Base-by-base conservation (phyloP, 169 alveolate species). In the Theileria orientalis region DNA sequence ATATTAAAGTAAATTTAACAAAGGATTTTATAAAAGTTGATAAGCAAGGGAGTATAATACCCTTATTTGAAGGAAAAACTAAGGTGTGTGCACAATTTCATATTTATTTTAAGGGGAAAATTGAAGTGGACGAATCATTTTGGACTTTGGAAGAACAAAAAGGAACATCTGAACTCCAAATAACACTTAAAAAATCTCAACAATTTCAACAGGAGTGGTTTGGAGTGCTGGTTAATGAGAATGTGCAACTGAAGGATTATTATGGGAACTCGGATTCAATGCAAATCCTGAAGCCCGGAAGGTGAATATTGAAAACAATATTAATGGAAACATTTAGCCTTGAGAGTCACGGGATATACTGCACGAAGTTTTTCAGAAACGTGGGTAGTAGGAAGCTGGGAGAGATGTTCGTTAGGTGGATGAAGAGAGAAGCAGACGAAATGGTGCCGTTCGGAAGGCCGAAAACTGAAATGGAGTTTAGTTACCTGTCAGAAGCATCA, bases 391-490 rank as follows among this genome's bases (percentile, higher is more conserved):
- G 0, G 0, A 72, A 69, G 30, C 69, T 78, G n/a, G 52, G 37
- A 23, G 86, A 78, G 21, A 51, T 78, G 56, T 56, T 78, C 21
- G 41, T 16, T n/a, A 44, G 74, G 19, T 78, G 86, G 86, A 64
- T 78, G 61, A n/a, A 59, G 19, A 63, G 83, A 7, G 79, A 78
- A 21, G 6, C 61, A 14, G 33, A 73, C 3, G 62, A 69, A 2
- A 27, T 41, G 47, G 47, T 70, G 7, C 83, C 83, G n/a, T 78
- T 49, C 32, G 86, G 86, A 2, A 78, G 60, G 62, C 86, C 86
- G 32, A 78, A 47, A 46, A 64, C 74, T 23, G 64, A 73, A 19
- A 35, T 78, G 5, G 68, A 56, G 19, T 35, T 78, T 14, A 37
- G 44, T 27, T 78, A 46, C 62, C 25, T 69, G 19, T 67, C 40